A percentile compares a stretch with the other conserved stretches of the same genome.
Conservation (phyloP, 192 early-diverging fungal species). For the Jimgerdemannia flammicorona region DNA sequence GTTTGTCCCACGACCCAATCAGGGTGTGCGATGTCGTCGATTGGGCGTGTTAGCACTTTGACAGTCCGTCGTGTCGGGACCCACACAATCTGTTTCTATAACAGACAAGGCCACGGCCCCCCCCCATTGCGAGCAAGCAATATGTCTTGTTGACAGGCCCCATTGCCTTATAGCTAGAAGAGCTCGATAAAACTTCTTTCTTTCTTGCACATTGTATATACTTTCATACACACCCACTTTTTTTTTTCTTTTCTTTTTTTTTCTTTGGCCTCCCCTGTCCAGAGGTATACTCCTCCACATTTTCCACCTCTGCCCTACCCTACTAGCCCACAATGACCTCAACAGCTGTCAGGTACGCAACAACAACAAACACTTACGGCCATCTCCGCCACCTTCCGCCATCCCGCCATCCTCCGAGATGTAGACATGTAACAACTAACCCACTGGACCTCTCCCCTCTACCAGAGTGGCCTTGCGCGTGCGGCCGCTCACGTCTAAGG, state of each 20-base stretch:
- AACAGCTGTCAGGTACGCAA: slow-evolving; percentile 37
- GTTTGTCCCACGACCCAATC: background rate
- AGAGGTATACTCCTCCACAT: slow-evolving; percentile 11
- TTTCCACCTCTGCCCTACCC: background rate
- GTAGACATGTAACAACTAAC: background rate
- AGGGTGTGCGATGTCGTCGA: background rate
- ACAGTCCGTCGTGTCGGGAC: background rate
- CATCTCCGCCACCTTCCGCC: background rate
- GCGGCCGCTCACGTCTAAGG: slow-evolving; percentile 73
- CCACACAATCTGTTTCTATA: background rate
- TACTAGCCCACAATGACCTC: slow-evolving; percentile 21
- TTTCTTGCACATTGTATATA: background rate
- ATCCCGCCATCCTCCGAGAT: background rate
- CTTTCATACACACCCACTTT: slow-evolving; percentile 2
- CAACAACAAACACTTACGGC: slow-evolving; percentile 21
- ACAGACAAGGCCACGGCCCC: slow-evolving; percentile 2
- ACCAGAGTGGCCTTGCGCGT: slow-evolving; percentile 76
- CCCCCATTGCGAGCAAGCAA: slow-evolving; percentile 2
- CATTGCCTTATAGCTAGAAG: slow-evolving; percentile 1
- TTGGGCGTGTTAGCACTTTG: background rate
- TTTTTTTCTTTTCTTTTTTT: slow-evolving; percentile 14
- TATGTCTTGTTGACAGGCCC: background rate
- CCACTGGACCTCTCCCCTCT: background rate
- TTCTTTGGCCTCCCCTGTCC: slow-evolving; percentile 1
- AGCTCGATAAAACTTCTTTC: background rate